These are phyloP conservation scores for Rhododendron vialii DNA, from an alignment of 148 eudicot genomes.

Conservation along the genomic window DNA sequence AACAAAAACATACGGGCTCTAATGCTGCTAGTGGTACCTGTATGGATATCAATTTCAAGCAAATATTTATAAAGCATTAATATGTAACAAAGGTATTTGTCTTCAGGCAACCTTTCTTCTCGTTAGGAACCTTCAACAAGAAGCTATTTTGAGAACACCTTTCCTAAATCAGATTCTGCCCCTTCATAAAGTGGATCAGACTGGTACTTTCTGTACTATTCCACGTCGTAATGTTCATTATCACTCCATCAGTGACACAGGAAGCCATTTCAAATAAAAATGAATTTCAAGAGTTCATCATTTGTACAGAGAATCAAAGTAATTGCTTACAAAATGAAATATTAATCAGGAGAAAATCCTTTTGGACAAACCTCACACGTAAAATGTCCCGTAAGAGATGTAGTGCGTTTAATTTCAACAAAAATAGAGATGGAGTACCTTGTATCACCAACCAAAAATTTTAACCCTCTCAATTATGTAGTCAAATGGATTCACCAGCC, in stretches of 20 bases:
- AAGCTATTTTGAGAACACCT: not conserved
- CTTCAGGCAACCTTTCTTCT: not conserved
- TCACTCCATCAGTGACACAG: not conserved
- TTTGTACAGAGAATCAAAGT: not conserved
- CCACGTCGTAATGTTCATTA: not conserved
- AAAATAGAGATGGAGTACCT: not conserved
- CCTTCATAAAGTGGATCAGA: not conserved
- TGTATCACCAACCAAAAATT: not conserved
- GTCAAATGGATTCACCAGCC: not conserved
- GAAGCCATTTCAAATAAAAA: not conserved
- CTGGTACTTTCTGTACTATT: not conserved
- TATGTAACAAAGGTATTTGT: not conserved
- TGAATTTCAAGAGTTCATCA: not conserved
- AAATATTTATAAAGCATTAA: not conserved
- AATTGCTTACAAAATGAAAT: not conserved
- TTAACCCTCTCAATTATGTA: not conserved
- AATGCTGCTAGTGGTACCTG: not conserved
- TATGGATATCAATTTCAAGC: not conserved
- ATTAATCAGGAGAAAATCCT: not conserved
- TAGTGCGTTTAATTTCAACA: not conserved
- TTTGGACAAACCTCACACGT: not conserved
- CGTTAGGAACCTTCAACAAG: not conserved
- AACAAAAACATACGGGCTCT: not conserved
- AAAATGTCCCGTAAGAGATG: not conserved
- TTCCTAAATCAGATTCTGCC: not conserved